These are phyloP conservation scores for Ustulina deusta DNA, from an alignment of 2,329 filamentous ascomycete genomes.

Conservation along the genomic window DNA sequence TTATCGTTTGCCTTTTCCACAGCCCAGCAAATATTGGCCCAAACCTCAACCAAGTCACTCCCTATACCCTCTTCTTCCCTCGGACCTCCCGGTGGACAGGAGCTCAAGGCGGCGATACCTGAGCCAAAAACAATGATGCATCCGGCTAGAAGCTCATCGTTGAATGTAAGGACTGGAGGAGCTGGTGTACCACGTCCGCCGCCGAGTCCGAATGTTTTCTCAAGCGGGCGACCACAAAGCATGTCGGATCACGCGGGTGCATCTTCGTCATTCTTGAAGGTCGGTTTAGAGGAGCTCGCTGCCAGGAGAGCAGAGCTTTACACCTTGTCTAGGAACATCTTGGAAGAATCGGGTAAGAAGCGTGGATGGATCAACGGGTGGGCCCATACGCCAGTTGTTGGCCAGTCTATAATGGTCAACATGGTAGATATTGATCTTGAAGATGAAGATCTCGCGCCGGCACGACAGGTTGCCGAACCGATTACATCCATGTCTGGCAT, in stretches of 20 bases:
- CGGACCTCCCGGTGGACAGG: constrained; percentile 60
- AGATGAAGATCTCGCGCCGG: constrained; percentile 54
- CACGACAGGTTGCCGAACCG: constrained; percentile 19
- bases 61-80: constrained; percentile 73
- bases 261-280: constrained; percentile 65
- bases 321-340: constrained; percentile 80
- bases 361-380: constrained; percentile 83
- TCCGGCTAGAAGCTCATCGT: constrained; percentile 72
- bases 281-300: constrained; percentile 83
- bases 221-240: constrained; percentile 57
- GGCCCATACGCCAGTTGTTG: constrained; percentile 68
- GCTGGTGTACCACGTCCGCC: constrained; percentile 52
- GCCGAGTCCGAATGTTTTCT: constrained; percentile 66
- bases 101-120: constrained; percentile 72
- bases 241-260: constrained; percentile 56
- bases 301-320: constrained; percentile 86
- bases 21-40: constrained; percentile 79
- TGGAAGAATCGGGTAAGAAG: constrained; percentile 79
- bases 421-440: constrained; percentile 71
- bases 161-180: constrained; percentile 58
- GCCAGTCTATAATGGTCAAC: constrained; percentile 57
- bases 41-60: constrained; percentile 76
- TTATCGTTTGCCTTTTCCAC: constrained; percentile 83
- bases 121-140: constrained; percentile 79
- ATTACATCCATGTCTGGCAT: constrained; percentile 59